These are phyloP conservation scores for Gossypioides kirkii DNA, from an alignment of 345 rosid species.

Conservation along the genomic window DNA sequence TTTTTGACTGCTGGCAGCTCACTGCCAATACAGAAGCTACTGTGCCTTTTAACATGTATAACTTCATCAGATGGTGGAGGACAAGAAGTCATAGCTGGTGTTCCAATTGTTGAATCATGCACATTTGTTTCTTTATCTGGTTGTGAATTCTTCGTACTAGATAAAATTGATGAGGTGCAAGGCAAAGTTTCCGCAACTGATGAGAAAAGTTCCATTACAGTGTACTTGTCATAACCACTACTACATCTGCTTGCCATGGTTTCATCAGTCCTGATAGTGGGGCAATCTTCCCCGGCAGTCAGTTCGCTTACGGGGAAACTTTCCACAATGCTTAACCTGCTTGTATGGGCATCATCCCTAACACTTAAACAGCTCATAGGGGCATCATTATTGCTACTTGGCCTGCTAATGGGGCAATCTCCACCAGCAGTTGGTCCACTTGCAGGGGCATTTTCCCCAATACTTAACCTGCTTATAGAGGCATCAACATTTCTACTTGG, in stretches of 20 bases:
- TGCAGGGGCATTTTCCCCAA: slow-evolving; percentile 5
- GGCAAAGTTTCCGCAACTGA: slow-evolving; percentile 38
- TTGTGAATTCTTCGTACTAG: slow-evolving; percentile 35
- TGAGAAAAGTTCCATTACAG: slow-evolving; percentile 57
- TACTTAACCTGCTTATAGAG: slow-evolving; percentile 5
- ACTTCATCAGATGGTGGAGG: slow-evolving; percentile 73
- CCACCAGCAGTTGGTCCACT: slow-evolving; percentile 24
- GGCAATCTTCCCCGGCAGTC: slow-evolving; percentile 12
- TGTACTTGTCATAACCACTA: slow-evolving; percentile 62
- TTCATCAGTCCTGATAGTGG: slow-evolving; percentile 11
- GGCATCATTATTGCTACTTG: slow-evolving; percentile 15
- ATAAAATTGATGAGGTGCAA: slow-evolving; percentile 29
- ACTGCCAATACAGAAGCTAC: slow-evolving; percentile 82
- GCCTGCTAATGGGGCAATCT: background rate
- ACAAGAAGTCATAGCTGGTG: slow-evolving; percentile 35
- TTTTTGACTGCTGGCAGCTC: slow-evolving; percentile 84
- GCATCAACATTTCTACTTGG: slow-evolving; percentile 16
- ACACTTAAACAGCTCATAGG: slow-evolving; percentile 15
- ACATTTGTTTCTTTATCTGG: slow-evolving; percentile 36
- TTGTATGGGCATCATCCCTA: background rate
- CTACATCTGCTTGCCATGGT: slow-evolving; percentile 22
- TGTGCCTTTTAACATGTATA: slow-evolving; percentile 82
- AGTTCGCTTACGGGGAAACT: slow-evolving; percentile 20
- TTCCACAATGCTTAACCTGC: slow-evolving; percentile 1
- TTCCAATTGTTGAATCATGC: slow-evolving; percentile 37